Evolutionary conservation across 495 filamentous ascomycete species (phyloP).

Genomic region (Penicillium ucsense): DNA sequence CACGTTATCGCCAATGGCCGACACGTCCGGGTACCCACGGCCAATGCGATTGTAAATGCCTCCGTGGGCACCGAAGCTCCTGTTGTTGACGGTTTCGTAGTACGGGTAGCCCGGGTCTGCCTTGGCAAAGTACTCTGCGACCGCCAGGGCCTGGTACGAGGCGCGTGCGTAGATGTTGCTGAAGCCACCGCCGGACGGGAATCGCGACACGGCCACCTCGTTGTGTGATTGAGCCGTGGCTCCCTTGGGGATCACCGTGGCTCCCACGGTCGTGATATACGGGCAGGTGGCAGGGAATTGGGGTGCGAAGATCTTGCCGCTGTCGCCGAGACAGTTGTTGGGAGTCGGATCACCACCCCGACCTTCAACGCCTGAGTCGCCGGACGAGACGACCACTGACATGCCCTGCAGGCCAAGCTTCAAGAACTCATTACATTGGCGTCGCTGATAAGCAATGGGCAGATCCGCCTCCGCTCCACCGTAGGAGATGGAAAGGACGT

Average conservation of each 20-base stretch:
- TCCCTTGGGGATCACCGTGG: constrained; percentile 31
- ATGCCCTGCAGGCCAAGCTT: constrained; percentile 58
- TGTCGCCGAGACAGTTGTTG: constrained; percentile 27
- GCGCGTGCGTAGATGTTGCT: constrained; percentile 56
- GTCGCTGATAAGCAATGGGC: constrained; percentile 42
- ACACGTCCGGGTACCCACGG: constrained; percentile 56
- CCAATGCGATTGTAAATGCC: constrained; percentile 51
- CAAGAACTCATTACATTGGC: constrained; percentile 51
- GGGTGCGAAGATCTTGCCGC: constrained; percentile 37
- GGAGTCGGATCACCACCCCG: constrained; percentile 27
- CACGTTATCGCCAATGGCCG: constrained; percentile 53
- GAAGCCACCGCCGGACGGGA: constrained; percentile 56
- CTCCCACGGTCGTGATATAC: constrained; percentile 42
- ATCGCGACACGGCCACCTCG: constrained; percentile 33
- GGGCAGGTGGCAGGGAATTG: constrained; percentile 45
- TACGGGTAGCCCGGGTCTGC: constrained; percentile 37
- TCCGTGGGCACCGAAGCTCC: constrained; percentile 30
- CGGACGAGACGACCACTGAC: constrained; percentile 50
- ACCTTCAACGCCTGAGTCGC: constrained; percentile 49
- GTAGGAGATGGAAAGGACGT: constrained; percentile 54
- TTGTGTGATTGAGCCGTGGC: constrained; percentile 27
- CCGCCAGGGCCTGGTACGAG: constrained; percentile 44
- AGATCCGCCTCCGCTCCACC: constrained; percentile 41
- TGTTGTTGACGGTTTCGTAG: constrained; percentile 28
- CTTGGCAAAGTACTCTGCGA: constrained; percentile 40